Percentiles rank a stretch among this genome's conserved stretches.
Evolutionary conservation across 306 rosid genomes (phyloP).

Genomic region (Fagus crenata): DNA sequence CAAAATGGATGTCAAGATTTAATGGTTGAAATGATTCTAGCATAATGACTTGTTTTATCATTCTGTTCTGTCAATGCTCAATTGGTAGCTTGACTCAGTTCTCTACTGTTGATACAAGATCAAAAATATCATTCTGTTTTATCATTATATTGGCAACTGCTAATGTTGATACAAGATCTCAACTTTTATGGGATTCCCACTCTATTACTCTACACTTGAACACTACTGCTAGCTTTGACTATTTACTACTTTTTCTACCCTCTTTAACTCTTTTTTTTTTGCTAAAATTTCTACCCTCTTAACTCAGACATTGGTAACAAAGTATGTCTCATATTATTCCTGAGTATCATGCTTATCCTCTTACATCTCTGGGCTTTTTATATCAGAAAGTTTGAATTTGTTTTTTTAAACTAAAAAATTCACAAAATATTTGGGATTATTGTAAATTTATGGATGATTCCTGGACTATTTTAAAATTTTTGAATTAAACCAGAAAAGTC

Average conservation of each 20-base stretch:
- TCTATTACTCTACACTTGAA: background rate
- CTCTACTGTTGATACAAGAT: too few relatives aligned
- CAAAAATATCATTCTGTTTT: too few relatives aligned
- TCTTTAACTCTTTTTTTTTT: background rate
- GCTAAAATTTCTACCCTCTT: background rate
- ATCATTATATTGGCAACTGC: background rate
- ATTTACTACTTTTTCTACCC: background rate
- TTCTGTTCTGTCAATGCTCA: too few relatives aligned
- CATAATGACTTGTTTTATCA: background rate
- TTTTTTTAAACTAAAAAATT: background rate
- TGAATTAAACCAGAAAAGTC: too few relatives aligned
- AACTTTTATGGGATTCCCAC: background rate
- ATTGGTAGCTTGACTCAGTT: too few relatives aligned
- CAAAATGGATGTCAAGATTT: background rate
- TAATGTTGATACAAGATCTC: background rate
- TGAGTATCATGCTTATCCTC: too few relatives aligned
- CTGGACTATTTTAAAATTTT: too few relatives aligned
- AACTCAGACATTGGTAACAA: too few relatives aligned
- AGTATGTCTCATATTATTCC: too few relatives aligned
- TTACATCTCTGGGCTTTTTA: background rate
- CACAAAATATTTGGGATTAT: too few relatives aligned
- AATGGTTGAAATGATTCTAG: background rate
- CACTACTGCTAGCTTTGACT: background rate
- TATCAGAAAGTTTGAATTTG: background rate
- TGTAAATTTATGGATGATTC: too few relatives aligned